Evolutionary conservation across 192 early-diverging fungal genomes (phyloP).

Genomic region (Entrophospora sp.): DNA sequence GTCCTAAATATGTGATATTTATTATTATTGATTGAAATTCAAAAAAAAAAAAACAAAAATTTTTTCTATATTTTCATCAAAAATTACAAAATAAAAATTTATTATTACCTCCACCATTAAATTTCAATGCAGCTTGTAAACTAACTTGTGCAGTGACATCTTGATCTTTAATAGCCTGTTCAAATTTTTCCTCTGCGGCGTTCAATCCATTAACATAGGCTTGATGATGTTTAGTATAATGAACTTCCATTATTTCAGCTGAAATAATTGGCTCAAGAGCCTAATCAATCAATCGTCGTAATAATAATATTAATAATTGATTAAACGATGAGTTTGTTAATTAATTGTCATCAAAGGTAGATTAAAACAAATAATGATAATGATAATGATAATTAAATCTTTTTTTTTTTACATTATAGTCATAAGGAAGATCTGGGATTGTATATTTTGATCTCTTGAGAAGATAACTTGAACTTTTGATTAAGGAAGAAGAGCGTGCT

Average conservation of each 20-base stretch:
- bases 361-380: not conserved
- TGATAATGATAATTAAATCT: not conserved
- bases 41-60: too few species aligned
- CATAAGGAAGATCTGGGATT: slow-evolving; percentile 83
- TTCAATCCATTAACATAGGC: slow-evolving; percentile 84
- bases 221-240: slow-evolving; percentile 94
- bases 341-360: not conserved
- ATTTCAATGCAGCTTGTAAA: slow-evolving; percentile 74
- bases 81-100: too few species aligned
- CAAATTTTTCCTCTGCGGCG: slow-evolving; percentile 85
- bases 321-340: not conserved
- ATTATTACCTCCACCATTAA: slow-evolving; percentile 84
- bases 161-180: slow-evolving; percentile 54
- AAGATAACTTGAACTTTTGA: not conserved
- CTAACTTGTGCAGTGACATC: slow-evolving; percentile 68
- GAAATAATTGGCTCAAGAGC: slow-evolving; percentile 90
- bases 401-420: slow-evolving; percentile 53
- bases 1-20: slow-evolving; percentile 31
- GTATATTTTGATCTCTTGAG: slow-evolving; percentile 55
- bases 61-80: too few species aligned
- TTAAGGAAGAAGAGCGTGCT: too few species aligned
- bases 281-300: slow-evolving; percentile 23
- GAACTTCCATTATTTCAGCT: slow-evolving; percentile 89
- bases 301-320: not conserved
- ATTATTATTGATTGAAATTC: not conserved